Evolutionary conservation across 176 grass and related monocot species (phyloP), one percentile per base, ranked within the genome.

Genomic region (Avena eriantha): DNA sequence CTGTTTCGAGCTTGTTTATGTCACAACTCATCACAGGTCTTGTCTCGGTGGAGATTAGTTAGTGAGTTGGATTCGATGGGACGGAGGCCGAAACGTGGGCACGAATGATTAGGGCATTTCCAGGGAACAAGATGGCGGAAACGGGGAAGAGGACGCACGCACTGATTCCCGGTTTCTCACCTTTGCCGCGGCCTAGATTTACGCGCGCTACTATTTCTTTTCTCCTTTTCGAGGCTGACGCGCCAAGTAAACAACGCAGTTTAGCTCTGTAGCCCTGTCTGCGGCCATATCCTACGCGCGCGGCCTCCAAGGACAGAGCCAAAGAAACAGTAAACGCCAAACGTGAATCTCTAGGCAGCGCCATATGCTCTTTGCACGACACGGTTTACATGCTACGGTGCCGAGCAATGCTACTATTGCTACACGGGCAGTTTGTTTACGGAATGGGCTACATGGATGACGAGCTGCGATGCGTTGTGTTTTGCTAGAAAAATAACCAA

Each of bases 81-180:
- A 61, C 3, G 8, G 74, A 29, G 24, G 39, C 16, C 54, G 66
- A 15, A 55, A 55, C 29, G 47, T 13, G 83, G 60, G n/a, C 83
- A 41, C 83, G 74, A 26, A 68, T 68, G 60, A 85, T 68, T 54
- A 23, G 17, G 54, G 41, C 81, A 10, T 78, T 83, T 78, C 39
- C 18, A 7, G 71, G 88, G 88, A 86, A 78, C 88, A 82, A 11
- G 79, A 70, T 5, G 39, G 41, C 88, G 51, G 43, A 43, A 71
- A 78, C 78, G 24, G 79, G 71, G 71, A 70, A 71, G 78, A 47
- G 35, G 83, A 53, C 60, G 83, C 59, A 55, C 74, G 73, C 83
- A 53, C 59, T 78, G 22, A 21, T 31, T 65, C 77, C 76, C 15
- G 35, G 54, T 79, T 60, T 24, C 68, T 19, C 55, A 43, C 64